Base-by-base conservation (phyloP, 441 rosid genomes). In the Macaranga tanarius region DNA sequence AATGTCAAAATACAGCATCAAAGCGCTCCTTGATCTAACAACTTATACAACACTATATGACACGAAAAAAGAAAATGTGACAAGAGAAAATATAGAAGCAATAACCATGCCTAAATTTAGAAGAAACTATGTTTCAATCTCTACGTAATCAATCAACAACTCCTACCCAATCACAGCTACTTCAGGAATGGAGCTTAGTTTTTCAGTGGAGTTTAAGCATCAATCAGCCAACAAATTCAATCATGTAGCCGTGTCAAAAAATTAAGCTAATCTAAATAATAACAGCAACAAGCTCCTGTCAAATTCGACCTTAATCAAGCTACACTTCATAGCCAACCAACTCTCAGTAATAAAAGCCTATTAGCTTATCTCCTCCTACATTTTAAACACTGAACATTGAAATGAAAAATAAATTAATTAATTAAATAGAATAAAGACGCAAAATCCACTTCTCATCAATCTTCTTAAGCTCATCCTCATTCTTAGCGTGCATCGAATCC, bases 391-490 rank as follows among this genome's bases (percentile, higher is more conserved):
- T 20, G 47, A 73, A 38, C 66, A 10, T 22, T 19, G 11, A 75
- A 26, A 38, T 25, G 74, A 62, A 11, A 3, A 57, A 73, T 2
- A 7, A 22, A 52, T 17, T 26, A 0, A 11, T 7, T 31, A 20
- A 9, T 0, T 12, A 12, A 0, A 19, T 51, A 65, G 25, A 3
- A 52, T 71, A 56, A 52, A 31, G 9, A 48, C 5, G 56, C 57
- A 54, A 52, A 61, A 81, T 93, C 82, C 80, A 92, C 98, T 88
- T 93, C 73, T 93, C 99, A 22, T 91, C 96, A 28, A 92, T 89
- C 85, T 82, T 92, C 80, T 90, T 91, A 71, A 91, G 86, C 84
- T 95, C 97, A n/a, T 90, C 96, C 19, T 81, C 95, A 71, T 83
- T 95, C 76, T 77, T 85, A 2, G 82, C 73, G 13, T 85, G 84